Percentiles rank a stretch among this genome's conserved stretches.
phyloP scores from a whole-genome alignment of 2,329 filamentous ascomycete species.

The Neofusicoccum cordaticola region DNA sequence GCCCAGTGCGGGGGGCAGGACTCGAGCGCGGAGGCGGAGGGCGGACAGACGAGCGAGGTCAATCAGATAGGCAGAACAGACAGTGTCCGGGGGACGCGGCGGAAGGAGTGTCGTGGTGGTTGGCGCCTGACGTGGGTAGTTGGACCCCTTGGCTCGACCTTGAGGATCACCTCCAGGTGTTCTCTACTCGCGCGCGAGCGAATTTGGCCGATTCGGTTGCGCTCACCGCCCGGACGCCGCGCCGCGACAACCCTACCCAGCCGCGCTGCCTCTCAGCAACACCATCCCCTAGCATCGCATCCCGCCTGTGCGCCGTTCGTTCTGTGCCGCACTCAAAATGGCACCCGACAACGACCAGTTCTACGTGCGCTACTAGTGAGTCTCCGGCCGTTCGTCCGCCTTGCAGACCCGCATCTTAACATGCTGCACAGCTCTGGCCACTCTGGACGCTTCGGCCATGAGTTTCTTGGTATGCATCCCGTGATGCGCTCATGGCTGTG shows the following conservation, averaged over 20 bases:
- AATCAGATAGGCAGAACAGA: not conserved
- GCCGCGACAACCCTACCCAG: conserved; percentile 14
- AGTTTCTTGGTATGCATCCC: conserved; percentile 74
- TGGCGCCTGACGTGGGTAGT: conserved; percentile 10
- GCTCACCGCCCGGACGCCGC: conserved; percentile 15
- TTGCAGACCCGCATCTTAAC: conserved; percentile 33
- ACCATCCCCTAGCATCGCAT: conserved; percentile 9
- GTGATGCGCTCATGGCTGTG: conserved; percentile 18
- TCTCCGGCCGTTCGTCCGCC: conserved; percentile 30
- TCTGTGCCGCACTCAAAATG: conserved; percentile 43
- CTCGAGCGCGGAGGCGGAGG: not conserved
- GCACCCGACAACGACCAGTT: conserved; percentile 75
- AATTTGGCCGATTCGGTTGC: conserved; percentile 17
- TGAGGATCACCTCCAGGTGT: conserved; percentile 19
- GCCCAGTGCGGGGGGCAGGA: conserved; percentile 15
- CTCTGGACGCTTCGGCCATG: conserved; percentile 94
- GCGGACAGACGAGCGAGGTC: not conserved
- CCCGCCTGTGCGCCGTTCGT: conserved; percentile 22
- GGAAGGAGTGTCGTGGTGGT: conserved; percentile 14
- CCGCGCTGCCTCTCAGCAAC: conserved; percentile 15
- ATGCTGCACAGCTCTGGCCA: conserved; percentile 75
- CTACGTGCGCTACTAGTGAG: conserved; percentile 97
- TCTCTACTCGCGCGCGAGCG: conserved; percentile 11
- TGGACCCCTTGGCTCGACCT: conserved; percentile 18
- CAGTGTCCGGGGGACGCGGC: not conserved